phyloP scores from a whole-genome alignment of 1,139 yeast genomes.

The Kluyveromyces sp. region DNA sequence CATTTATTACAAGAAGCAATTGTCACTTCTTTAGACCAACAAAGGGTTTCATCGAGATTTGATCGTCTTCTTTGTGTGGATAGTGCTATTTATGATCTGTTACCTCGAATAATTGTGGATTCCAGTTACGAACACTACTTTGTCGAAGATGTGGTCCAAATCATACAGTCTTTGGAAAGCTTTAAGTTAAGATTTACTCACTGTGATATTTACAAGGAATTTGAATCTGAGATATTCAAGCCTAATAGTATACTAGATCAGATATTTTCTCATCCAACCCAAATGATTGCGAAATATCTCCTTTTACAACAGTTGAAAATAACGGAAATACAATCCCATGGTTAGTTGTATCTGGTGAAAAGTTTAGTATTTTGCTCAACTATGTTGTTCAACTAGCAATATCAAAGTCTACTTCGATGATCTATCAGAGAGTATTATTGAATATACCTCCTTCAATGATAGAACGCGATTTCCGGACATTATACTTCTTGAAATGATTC shows the following conservation, averaged over 20 bases:
- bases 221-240: not conserved
- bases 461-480: slow-evolving; percentile 6
- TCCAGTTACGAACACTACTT: not conserved
- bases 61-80: not conserved
- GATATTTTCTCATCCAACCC: not conserved
- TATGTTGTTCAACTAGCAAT: slow-evolving; percentile 1
- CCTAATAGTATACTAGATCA: not conserved
- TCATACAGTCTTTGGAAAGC: not conserved
- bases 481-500: slow-evolving; percentile 4
- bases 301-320: not conserved
- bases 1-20: slow-evolving; percentile 2
- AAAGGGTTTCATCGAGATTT: not conserved
- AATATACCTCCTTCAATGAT: slow-evolving; percentile 5
- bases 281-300: not conserved
- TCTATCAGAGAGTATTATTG: not conserved
- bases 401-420: not conserved
- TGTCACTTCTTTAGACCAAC: not conserved
- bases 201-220: not conserved
- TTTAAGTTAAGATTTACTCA: not conserved
- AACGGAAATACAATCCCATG: slow-evolving; percentile 1
- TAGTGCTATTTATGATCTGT: slow-evolving; percentile 1
- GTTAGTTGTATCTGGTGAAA: slow-evolving; percentile 3
- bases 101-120: not conserved
- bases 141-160: not conserved
- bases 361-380: slow-evolving; percentile 4